Percentiles rank a stretch among this genome's conserved stretches.
Conservation (phyloP, 371 early-diverging fungal species). For the Rhizopus microsporus region DNA sequence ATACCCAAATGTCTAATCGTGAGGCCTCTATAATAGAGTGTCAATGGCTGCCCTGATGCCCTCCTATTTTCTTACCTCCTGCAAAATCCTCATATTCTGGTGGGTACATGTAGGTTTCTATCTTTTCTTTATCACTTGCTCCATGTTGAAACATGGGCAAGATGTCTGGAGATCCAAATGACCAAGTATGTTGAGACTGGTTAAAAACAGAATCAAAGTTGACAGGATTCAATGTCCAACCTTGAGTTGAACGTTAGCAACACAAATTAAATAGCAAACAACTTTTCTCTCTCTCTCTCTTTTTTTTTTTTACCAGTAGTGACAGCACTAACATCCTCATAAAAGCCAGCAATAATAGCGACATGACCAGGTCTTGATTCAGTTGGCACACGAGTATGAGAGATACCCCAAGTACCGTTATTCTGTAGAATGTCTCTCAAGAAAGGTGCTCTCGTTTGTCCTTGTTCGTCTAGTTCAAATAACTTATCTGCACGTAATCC, state of each 20-base stretch:
- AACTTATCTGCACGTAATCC: conserved; percentile 93
- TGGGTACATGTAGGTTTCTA: conserved; percentile 90
- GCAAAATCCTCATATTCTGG: conserved; percentile 90
- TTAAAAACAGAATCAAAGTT: conserved; percentile 96
- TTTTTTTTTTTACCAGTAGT: conserved; percentile 70
- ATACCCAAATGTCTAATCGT: conserved; percentile 88
- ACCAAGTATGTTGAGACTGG: conserved; percentile 89
- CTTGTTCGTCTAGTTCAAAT: conserved; percentile 63
- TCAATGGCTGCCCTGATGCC: conserved; percentile 1
- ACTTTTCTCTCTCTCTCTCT: neutral
- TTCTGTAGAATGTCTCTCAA: conserved; percentile 63
- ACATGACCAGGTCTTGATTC: conserved; percentile 98
- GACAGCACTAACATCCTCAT: conserved; percentile 97
- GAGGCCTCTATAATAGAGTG: conserved; percentile 65
- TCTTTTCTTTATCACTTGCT: conserved; percentile 72
- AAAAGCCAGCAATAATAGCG: conserved; percentile 95
- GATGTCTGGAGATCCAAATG: conserved; percentile 97
- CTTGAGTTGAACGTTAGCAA: conserved; percentile 33
- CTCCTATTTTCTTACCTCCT: conserved; percentile 49
- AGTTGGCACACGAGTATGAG: conserved; percentile 96
- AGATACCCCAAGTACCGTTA: conserved; percentile 87
- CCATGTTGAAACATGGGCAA: conserved; percentile 94
- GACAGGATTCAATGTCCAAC: conserved; percentile 97
- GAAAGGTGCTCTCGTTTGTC: conserved; percentile 71
- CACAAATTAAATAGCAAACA: neutral